Evolutionary conservation across 2,329 filamentous ascomycete species (phyloP).

Genomic region (Venturia oleaginea): DNA sequence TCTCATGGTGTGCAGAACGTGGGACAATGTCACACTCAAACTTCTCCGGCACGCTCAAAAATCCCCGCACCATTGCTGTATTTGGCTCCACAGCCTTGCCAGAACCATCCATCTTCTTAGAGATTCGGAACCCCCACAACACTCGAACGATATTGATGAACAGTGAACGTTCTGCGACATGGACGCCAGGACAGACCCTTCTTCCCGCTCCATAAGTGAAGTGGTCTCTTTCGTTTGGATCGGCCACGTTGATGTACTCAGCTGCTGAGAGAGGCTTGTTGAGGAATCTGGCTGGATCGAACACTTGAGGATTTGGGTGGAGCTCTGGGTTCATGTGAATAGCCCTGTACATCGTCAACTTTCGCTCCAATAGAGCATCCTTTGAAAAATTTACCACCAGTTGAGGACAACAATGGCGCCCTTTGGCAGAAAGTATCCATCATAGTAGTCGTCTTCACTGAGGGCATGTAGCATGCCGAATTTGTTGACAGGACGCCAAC

Average conservation of each 20-base stretch:
- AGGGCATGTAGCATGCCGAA: conserved; percentile 23
- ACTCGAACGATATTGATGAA: conserved; percentile 47
- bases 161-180: conserved; percentile 42
- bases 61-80: too few species aligned
- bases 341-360: too few species aligned
- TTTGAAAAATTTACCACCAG: conserved; percentile 23
- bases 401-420: conserved; percentile 27
- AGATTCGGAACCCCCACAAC: conserved; percentile 49
- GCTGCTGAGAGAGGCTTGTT: conserved; percentile 23
- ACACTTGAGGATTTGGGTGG: conserved; percentile 30
- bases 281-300: conserved; percentile 26
- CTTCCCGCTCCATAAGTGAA: conserved; percentile 49
- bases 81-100: too few species aligned
- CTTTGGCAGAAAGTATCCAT: conserved; percentile 30
- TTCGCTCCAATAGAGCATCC: not conserved
- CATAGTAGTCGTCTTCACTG: conserved; percentile 22
- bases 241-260: conserved; percentile 27
- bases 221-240: conserved; percentile 39
- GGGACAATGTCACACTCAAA: too few species aligned
- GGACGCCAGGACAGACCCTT: conserved; percentile 49
- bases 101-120: conserved; percentile 35
- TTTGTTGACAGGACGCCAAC: conserved; percentile 24
- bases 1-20: too few species aligned
- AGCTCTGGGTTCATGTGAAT: conserved; percentile 32
- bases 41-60: too few species aligned